Base-by-base conservation (phyloP, 805 yeast species). In the Spathaspora girioi region DNA sequence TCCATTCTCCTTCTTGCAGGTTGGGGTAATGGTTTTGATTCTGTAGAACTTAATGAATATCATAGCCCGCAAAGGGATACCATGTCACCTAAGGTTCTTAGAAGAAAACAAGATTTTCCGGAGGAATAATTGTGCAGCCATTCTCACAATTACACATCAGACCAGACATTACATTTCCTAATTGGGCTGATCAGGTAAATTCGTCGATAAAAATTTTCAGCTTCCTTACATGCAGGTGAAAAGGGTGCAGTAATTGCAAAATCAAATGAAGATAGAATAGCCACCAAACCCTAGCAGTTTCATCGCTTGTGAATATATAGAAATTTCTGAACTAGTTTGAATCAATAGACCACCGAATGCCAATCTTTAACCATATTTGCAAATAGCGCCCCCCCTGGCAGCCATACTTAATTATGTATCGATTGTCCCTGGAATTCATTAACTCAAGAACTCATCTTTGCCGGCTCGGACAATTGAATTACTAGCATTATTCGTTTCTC, bases 81-180 rank as follows among this genome's bases (percentile, higher is more conserved):
- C 26, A 23, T 6, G 6, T 23, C n/a, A n/a, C n/a, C n/a, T n/a
- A n/a, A n/a, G n/a, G n/a, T n/a, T n/a, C n/a, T n/a, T n/a, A n/a
- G n/a, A n/a, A n/a, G n/a, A n/a, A n/a, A n/a, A n/a, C n/a, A n/a
- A n/a, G n/a, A n/a, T n/a, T n/a, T n/a, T n/a, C n/a, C n/a, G n/a
- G n/a, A 23, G 26, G 26, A 3, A 4, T 23, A 23, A 23, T 23
- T 23, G 26, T 23, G 47, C 40, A 29, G 2, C 47, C 42, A 38
- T 38, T n/a, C 49, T 46, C 43, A 46, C 17, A 32, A 9, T 35
- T 46, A 35, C 49, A 38, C 50, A 35, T 31, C 54, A 47, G 48
- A 45, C 48, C 49, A 49, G 59, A 46, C 19, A 49, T 64, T 67
- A 66, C 68, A 60, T 64, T 67, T 54, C 73, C 73, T 68, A 68